Evolutionary conservation across 2,329 filamentous ascomycete species (phyloP).

Genomic region (Hymenoscyphus fructigenus): DNA sequence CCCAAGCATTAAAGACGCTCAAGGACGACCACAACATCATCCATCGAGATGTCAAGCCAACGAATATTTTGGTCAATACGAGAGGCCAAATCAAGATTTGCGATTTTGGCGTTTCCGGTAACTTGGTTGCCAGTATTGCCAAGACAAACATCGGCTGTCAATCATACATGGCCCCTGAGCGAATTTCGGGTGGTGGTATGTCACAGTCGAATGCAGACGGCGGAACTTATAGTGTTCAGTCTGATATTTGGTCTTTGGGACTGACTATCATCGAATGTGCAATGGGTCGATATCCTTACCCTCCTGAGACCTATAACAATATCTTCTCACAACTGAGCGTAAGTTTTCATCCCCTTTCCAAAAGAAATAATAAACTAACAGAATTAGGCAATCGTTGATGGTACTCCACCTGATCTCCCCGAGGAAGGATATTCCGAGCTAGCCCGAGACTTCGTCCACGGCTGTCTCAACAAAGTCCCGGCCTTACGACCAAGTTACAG

Average conservation of each 20-base stretch:
- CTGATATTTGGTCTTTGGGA: conserved; percentile 95
- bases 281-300: conserved; percentile 91
- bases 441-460: conserved; percentile 82
- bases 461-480: conserved; percentile 90
- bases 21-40: conserved; percentile 99
- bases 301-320: conserved; percentile 94
- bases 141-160: conserved; percentile 99
- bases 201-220: conserved; percentile 66
- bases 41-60: conserved; percentile 96
- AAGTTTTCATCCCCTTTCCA: conserved; percentile 46
- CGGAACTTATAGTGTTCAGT: conserved; percentile 95
- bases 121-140: conserved; percentile 93
- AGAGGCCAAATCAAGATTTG: conserved; percentile 95
- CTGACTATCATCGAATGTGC: conserved; percentile 95
- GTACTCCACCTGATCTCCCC: conserved; percentile 88
- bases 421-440: conserved; percentile 72
- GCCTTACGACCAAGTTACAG: conserved; percentile 91
- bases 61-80: conserved; percentile 94
- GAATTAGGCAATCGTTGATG: conserved; percentile 88
- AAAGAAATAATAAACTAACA: conserved; percentile 8
- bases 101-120: conserved; percentile 96
- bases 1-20: conserved; percentile 85
- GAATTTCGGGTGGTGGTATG: conserved; percentile 84
- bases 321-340: conserved; percentile 97
- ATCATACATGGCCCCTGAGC: conserved; percentile 97